Conservation (phyloP, 2,329 filamentous ascomycete genomes). For the Hypoxylon sp. region DNA sequence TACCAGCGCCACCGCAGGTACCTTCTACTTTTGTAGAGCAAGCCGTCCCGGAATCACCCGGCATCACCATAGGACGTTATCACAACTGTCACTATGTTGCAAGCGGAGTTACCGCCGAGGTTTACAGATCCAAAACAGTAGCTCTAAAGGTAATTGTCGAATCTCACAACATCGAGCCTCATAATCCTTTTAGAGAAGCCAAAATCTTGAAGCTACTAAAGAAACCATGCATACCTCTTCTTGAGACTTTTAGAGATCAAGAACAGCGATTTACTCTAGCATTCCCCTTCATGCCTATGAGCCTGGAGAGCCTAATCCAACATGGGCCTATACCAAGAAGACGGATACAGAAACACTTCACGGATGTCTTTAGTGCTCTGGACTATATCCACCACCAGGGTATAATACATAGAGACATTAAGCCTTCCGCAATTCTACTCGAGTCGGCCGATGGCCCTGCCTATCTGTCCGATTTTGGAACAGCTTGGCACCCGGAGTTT, state of each 20-base stretch:
- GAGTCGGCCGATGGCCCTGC: slow-evolving; percentile 77
- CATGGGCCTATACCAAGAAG: slow-evolving; percentile 56
- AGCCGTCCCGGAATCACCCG: slow-evolving; percentile 49
- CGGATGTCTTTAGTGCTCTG: slow-evolving; percentile 79
- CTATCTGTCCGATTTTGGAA: slow-evolving; percentile 91
- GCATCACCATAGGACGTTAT: slow-evolving; percentile 69
- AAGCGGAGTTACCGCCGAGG: slow-evolving; percentile 82
- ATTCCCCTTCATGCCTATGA: slow-evolving; percentile 86
- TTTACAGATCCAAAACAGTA: slow-evolving; percentile 77
- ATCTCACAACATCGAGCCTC: slow-evolving; percentile 80
- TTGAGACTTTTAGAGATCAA: slow-evolving; percentile 81
- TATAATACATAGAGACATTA: slow-evolving; percentile 94
- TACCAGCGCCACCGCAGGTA: not conserved
- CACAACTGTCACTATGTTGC: slow-evolving; percentile 68
- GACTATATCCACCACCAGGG: slow-evolving; percentile 78
- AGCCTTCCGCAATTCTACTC: slow-evolving; percentile 90
- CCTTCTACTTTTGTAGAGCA: slow-evolving; percentile 13
- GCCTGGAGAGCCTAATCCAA: slow-evolving; percentile 78
- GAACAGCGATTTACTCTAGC: slow-evolving; percentile 81
- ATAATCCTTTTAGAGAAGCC: slow-evolving; percentile 85
- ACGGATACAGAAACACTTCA: slow-evolving; percentile 65
- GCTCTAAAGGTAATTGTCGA: slow-evolving; percentile 91
- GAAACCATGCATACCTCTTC: slow-evolving; percentile 73
- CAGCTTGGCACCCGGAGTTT: slow-evolving; percentile 81
- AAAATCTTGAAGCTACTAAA: slow-evolving; percentile 76